Percentiles rank a stretch among this genome's conserved stretches.
These are phyloP conservation scores for Solanum okadae DNA, from an alignment of 257 asterid genomes.

Conservation along the genomic window DNA sequence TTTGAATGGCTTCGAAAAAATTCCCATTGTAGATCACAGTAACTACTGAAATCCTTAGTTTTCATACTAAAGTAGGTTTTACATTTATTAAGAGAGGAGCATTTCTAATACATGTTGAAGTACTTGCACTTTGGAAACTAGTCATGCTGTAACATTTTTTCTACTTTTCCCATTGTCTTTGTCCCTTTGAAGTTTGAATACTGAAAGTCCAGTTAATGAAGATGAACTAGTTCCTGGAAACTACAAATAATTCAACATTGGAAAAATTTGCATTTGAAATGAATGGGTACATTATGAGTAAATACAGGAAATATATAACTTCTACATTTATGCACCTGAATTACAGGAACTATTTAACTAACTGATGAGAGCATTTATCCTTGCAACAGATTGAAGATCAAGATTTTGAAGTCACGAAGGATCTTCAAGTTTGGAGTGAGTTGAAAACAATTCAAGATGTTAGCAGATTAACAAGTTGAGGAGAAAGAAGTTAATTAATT, in stretches of 20 bases:
- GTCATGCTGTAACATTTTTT: background rate
- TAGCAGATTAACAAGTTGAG: too few species aligned
- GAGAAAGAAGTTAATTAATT: too few species aligned
- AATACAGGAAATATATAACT: background rate
- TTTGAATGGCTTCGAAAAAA: background rate
- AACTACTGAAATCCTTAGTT: background rate
- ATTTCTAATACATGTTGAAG: background rate
- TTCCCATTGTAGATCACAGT: background rate
- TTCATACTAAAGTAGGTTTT: background rate
- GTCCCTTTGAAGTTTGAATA: background rate
- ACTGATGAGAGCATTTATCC: too few species aligned
- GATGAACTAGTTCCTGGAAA: background rate
- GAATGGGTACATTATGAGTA: background rate
- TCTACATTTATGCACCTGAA: background rate
- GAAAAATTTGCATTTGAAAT: background rate
- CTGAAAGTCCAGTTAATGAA: background rate
- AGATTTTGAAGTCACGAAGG: too few species aligned
- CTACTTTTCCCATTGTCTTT: background rate
- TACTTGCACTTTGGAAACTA: background rate
- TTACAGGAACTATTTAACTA: too few species aligned
- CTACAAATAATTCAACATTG: background rate
- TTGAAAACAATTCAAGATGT: too few species aligned
- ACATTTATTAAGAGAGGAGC: background rate
- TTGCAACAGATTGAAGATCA: too few species aligned
- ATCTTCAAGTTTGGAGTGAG: too few species aligned